Conservation (phyloP, 768 basidiomycete genomes). For the Coprinellus aureogranulatus region DNA sequence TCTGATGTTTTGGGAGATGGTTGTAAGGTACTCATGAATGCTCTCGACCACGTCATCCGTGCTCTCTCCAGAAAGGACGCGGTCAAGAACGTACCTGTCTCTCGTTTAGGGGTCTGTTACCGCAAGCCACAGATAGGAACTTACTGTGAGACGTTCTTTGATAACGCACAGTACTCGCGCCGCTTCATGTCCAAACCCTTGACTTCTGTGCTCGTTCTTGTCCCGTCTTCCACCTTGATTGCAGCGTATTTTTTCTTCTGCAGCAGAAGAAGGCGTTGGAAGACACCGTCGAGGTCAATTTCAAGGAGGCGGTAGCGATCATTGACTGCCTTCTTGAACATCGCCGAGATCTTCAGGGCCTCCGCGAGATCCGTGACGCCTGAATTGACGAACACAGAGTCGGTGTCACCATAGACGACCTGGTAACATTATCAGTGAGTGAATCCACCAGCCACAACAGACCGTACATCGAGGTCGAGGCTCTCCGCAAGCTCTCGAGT, state of each 20-base stretch:
- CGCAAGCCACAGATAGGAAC: constrained; percentile 29
- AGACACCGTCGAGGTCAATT: constrained; percentile 93
- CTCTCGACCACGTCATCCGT: constrained; percentile 87
- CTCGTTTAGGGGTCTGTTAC: too few relatives aligned
- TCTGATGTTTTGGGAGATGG: constrained; percentile 75
- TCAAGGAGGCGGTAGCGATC: constrained; percentile 93
- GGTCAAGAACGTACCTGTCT: constrained; percentile 84
- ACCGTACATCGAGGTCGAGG: constrained; percentile 81
- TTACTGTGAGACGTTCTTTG: constrained; percentile 90
- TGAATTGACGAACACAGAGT: constrained; percentile 98
- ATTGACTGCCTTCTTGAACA: constrained; percentile 95
- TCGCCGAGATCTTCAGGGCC: constrained; percentile 85
- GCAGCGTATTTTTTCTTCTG: constrained; percentile 99
- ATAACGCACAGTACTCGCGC: constrained; percentile 88
- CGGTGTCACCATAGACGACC: constrained; percentile 99
- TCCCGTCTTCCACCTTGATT: constrained; percentile 86
- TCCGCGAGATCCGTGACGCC: constrained; percentile 85
- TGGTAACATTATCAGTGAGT: too few relatives aligned
- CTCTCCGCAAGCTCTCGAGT: constrained; percentile 91
- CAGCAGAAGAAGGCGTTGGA: constrained; percentile 85
- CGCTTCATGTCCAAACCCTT: constrained; percentile 99
- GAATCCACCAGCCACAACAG: too few relatives aligned
- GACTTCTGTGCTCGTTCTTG: constrained; percentile 76
- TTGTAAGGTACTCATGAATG: constrained; percentile 87
- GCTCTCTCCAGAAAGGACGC: constrained; percentile 86